These are phyloP conservation scores for Nemophila menziesii DNA, from an alignment of 257 asterid species.

Conservation along the genomic window DNA sequence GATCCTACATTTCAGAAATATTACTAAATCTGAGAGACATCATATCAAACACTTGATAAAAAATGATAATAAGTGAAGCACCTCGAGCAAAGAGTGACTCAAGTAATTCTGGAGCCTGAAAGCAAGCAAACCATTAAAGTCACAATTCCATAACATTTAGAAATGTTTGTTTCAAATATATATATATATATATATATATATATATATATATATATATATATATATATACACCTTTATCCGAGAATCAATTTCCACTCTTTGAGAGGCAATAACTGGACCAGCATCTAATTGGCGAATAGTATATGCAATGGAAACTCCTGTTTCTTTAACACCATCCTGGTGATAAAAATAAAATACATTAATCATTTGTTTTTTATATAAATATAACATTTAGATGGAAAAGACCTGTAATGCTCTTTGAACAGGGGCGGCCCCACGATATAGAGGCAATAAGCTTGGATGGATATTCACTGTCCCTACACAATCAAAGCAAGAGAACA, in stretches of 20 bases:
- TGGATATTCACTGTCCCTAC: conserved; percentile 89
- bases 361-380: neutral
- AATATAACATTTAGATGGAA: conserved; percentile 6
- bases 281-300: conserved; percentile 88
- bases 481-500: conserved; percentile 25
- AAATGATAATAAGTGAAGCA: conserved; percentile 13
- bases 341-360: conserved; percentile 3
- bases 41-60: neutral
- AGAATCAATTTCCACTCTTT: conserved; percentile 50
- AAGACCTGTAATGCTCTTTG: conserved; percentile 89
- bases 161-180: too few relatives aligned
- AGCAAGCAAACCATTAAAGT: conserved; percentile 14
- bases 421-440: conserved; percentile 99
- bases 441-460: conserved; percentile 86
- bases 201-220: too few relatives aligned
- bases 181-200: too few relatives aligned
- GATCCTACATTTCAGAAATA: conserved; percentile 41
- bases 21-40: neutral
- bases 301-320: conserved; percentile 88
- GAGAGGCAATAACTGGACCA: conserved; percentile 73
- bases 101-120: conserved; percentile 92
- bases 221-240: conserved; percentile 63
- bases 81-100: conserved; percentile 66
- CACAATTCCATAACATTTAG: conserved; percentile 1
- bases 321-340: conserved; percentile 88